Conservation (phyloP, 2,329 filamentous ascomycete species). For the Colletotrichum somersetense region DNA sequence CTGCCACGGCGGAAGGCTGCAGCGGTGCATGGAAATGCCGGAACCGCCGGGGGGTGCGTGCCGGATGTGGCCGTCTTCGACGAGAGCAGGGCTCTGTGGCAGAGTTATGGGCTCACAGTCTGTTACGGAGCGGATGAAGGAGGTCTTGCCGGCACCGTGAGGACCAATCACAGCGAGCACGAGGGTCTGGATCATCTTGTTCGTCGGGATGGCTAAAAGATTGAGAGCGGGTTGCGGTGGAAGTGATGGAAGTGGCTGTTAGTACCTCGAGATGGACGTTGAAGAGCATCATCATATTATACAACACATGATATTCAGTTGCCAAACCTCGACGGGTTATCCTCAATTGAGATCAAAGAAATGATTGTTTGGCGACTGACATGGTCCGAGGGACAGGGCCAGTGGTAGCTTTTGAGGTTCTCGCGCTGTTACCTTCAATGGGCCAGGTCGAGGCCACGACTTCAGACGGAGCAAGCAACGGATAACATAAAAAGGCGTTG, state of each 20-base stretch:
- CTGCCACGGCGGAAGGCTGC: neutral
- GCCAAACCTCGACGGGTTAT: neutral
- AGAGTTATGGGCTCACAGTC: neutral
- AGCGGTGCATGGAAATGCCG: neutral
- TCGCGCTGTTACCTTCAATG: too few relatives aligned
- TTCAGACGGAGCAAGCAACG: too few relatives aligned
- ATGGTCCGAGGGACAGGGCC: neutral
- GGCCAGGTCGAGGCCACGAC: too few relatives aligned
- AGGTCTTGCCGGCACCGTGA: neutral
- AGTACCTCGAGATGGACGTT: neutral
- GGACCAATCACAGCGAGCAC: slow-evolving; percentile 4
- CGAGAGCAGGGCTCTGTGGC: neutral
- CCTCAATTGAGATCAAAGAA: neutral
- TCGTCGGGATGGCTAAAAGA: neutral
- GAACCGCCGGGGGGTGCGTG: neutral
- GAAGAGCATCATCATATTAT: neutral
- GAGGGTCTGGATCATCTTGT: neutral
- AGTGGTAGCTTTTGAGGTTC: neutral
- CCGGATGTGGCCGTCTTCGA: neutral
- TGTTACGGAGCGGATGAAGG: slow-evolving; percentile 6
- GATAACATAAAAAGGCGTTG: neutral
- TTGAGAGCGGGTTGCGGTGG: neutral
- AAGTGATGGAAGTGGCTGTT: too few relatives aligned
- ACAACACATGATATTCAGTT: neutral
- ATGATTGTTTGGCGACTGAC: neutral